phyloP scores from a whole-genome alignment of 192 early-diverging fungal genomes.

The Backusella luteola region DNA sequence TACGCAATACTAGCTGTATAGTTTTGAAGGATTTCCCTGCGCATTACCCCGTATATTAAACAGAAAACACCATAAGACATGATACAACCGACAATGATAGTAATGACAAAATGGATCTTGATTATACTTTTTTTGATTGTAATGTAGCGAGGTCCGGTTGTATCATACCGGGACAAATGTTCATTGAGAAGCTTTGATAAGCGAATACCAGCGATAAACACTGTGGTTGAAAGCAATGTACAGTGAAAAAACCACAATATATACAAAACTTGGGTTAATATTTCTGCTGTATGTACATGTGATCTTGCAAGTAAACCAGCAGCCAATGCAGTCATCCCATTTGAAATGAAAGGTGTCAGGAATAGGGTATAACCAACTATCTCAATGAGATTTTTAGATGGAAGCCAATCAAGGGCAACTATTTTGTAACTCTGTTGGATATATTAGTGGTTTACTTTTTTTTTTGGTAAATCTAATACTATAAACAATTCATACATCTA shows the following conservation, averaged over 20 bases:
- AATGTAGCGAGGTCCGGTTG: slow-evolving; percentile 20
- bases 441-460: background rate
- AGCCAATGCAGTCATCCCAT: slow-evolving; percentile 23
- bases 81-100: slow-evolving; percentile 22
- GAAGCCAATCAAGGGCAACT: slow-evolving; percentile 26
- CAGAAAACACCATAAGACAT: slow-evolving; percentile 24
- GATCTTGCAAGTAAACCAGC: slow-evolving; percentile 18
- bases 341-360: slow-evolving; percentile 16
- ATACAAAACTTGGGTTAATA: slow-evolving; percentile 23
- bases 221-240: slow-evolving; percentile 7
- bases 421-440: slow-evolving; percentile 23
- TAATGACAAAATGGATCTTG: slow-evolving; percentile 20
- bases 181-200: slow-evolving; percentile 14
- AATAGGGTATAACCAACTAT: slow-evolving; percentile 20
- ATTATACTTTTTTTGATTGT: slow-evolving; percentile 24
- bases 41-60: slow-evolving; percentile 31
- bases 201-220: slow-evolving; percentile 22
- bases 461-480: background rate
- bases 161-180: slow-evolving; percentile 12
- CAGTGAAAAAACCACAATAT: slow-evolving; percentile 30
- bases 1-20: slow-evolving; percentile 1
- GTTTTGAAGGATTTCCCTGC: slow-evolving; percentile 19
- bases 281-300: slow-evolving; percentile 7
- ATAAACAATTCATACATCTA: slow-evolving; percentile 20
- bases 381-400: slow-evolving; percentile 18